phyloP scores from a whole-genome alignment of 2,329 filamentous ascomycete species.

The Domatiomyces catenatus region DNA sequence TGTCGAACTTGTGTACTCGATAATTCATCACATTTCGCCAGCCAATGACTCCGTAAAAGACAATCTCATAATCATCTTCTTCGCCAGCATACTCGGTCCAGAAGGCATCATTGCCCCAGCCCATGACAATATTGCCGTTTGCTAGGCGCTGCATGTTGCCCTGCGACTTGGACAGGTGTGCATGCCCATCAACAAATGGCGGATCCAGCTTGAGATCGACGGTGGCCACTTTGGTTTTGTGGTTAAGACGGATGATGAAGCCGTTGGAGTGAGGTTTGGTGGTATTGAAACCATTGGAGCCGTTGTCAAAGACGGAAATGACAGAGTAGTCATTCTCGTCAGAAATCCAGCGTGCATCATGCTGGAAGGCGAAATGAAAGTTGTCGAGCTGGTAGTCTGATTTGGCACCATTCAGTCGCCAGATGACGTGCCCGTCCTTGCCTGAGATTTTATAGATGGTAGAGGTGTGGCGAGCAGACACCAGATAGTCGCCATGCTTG shows the following conservation, averaged over 20 bases:
- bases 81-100: conserved; percentile 26
- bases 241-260: conserved; percentile 26
- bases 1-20: conserved; percentile 27
- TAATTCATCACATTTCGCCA: conserved; percentile 26
- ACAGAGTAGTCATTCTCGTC: conserved; percentile 26
- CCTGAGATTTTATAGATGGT: conserved; percentile 29
- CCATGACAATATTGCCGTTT: conserved; percentile 26
- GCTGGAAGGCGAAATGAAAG: conserved; percentile 30
- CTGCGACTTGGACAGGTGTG: conserved; percentile 17
- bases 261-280: conserved; percentile 26
- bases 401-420: conserved; percentile 24
- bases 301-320: conserved; percentile 29
- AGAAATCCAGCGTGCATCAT: conserved; percentile 26
- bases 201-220: conserved; percentile 22
- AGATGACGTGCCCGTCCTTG: conserved; percentile 25
- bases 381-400: conserved; percentile 17
- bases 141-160: conserved; percentile 26
- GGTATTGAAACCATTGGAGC: conserved; percentile 26
- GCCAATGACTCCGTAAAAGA: conserved; percentile 25
- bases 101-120: conserved; percentile 29
- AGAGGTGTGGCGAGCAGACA: conserved; percentile 27
- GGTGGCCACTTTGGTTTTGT: conserved; percentile 22
- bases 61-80: conserved; percentile 18
- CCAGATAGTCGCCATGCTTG: conserved; percentile 26
- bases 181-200: conserved; percentile 10